phyloP scores from a whole-genome alignment of 2,329 filamentous ascomycete genomes.

The Grosmannia serpens region DNA sequence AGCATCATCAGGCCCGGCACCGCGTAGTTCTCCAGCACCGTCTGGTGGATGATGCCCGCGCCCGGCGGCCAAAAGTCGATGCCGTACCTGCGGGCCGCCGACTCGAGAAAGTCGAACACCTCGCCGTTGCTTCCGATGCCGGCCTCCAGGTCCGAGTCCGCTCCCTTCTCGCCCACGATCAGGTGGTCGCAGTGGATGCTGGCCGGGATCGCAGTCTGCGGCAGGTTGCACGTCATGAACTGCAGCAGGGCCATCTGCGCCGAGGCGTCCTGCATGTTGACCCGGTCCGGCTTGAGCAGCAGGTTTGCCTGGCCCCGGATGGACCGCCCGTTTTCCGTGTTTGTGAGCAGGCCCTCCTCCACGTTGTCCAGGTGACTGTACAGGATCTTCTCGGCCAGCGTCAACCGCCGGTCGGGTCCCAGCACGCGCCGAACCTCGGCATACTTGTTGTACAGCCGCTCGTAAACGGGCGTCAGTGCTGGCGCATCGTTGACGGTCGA shows the following conservation, averaged over 20 bases:
- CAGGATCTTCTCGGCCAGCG: slow-evolving; percentile 93
- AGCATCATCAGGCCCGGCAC: slow-evolving; percentile 98
- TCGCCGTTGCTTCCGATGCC: slow-evolving; percentile 90
- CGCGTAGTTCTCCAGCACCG: slow-evolving; percentile 93
- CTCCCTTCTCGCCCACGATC: slow-evolving; percentile 90
- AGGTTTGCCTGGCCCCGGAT: slow-evolving; percentile 84
- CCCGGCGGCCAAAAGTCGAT: slow-evolving; percentile 95
- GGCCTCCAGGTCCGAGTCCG: slow-evolving; percentile 69
- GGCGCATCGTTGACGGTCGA: slow-evolving; percentile 25
- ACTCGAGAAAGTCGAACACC: slow-evolving; percentile 95
- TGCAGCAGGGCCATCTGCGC: slow-evolving; percentile 97
- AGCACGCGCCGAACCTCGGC: slow-evolving; percentile 64
- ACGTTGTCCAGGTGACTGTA: slow-evolving; percentile 88
- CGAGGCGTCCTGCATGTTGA: slow-evolving; percentile 98
- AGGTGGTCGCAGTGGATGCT: slow-evolving; percentile 99
- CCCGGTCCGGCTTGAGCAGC: slow-evolving; percentile 92
- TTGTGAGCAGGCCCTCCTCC: slow-evolving; percentile 74
- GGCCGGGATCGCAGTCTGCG: slow-evolving; percentile 81
- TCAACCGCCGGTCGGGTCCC: slow-evolving; percentile 50
- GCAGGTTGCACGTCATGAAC: slow-evolving; percentile 94
- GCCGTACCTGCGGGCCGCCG: slow-evolving; percentile 78
- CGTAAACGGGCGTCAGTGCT: slow-evolving; percentile 58
- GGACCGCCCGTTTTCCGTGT: slow-evolving; percentile 71
- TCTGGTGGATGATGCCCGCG: slow-evolving; percentile 94
- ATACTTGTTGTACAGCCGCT: slow-evolving; percentile 68